Evolutionary conservation across 352 stramenopile species (phyloP).

Genomic region (Pythium biforme): DNA sequence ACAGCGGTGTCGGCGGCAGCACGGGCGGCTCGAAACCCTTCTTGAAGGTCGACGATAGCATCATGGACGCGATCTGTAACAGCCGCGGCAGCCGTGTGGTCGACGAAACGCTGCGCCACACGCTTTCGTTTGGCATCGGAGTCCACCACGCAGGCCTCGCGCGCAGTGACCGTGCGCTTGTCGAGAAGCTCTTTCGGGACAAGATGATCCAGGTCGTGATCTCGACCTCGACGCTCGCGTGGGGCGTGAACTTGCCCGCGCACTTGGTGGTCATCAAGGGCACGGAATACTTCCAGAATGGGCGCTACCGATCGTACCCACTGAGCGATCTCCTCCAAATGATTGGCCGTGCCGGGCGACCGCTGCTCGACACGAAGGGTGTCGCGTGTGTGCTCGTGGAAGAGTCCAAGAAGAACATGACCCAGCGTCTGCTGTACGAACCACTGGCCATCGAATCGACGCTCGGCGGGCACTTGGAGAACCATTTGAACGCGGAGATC

Average conservation of each 20-base stretch:
- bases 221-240: conserved; percentile 92
- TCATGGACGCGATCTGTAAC: conserved; percentile 85
- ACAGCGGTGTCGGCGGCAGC: conserved; percentile 49
- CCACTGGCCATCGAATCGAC: conserved; percentile 97
- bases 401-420: conserved; percentile 98
- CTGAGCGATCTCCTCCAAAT: conserved; percentile 99
- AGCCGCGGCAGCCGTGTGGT: conserved; percentile 63
- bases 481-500: conserved; percentile 98
- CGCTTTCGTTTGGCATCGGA: conserved; percentile 97
- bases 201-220: conserved; percentile 97
- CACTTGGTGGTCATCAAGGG: conserved; percentile 99
- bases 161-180: conserved; percentile 90
- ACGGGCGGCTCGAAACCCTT: conserved; percentile 93
- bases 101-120: conserved; percentile 94
- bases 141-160: conserved; percentile 95
- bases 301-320: conserved; percentile 97
- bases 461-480: conserved; percentile 86
- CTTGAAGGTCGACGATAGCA: conserved; percentile 88
- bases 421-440: conserved; percentile 97
- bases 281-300: conserved; percentile 95
- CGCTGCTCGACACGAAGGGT: conserved; percentile 94
- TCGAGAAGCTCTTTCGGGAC: conserved; percentile 96
- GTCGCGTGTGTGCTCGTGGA: conserved; percentile 97
- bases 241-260: conserved; percentile 96
- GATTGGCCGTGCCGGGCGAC: conserved; percentile 97